Percentiles rank a stretch among this genome's conserved stretches.
phyloP scores from a whole-genome alignment of 768 basidiomycete genomes.

The Leccinum broughii region DNA sequence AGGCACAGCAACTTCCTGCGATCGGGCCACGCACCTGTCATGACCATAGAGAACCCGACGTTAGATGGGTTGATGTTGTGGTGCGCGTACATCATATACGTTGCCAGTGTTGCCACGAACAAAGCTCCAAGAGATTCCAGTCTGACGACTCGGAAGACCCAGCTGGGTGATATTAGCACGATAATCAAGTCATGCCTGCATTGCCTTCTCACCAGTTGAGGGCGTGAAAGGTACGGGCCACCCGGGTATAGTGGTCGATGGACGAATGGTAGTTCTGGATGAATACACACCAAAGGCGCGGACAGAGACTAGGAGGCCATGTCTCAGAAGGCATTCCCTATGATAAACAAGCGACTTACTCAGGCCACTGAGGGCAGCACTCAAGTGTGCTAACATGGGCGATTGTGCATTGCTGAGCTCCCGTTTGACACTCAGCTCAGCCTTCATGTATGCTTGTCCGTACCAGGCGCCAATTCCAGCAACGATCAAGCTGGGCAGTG shows the following conservation, averaged over 20 bases:
- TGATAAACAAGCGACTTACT: conserved; percentile 7
- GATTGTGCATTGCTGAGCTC: conserved; percentile 28
- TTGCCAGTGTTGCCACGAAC: conserved; percentile 33
- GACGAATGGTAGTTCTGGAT: conserved; percentile 28
- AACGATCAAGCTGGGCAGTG: conserved; percentile 24
- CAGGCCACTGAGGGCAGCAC: conserved; percentile 16
- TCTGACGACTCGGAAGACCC: conserved; percentile 34
- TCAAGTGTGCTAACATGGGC: conserved; percentile 17
- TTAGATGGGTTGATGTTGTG: conserved; percentile 18
- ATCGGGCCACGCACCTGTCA: conserved; percentile 10
- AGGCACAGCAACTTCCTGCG: background rate
- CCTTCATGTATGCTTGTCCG: conserved; percentile 44
- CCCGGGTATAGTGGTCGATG: conserved; percentile 36
- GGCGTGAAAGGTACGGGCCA: conserved; percentile 31
- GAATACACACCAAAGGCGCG: conserved; percentile 39
- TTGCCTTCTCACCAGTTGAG: conserved; percentile 21
- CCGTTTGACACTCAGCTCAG: conserved; percentile 38
- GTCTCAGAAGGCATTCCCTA: background rate
- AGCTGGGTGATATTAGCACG: conserved; percentile 16
- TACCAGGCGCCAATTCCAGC: conserved; percentile 33
- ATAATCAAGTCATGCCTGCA: background rate
- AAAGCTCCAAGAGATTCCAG: conserved; percentile 43
- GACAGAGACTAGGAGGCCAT: conserved; percentile 33
- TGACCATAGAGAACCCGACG: conserved; percentile 16
- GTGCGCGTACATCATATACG: conserved; percentile 39